Conservation (phyloP, 1,139 yeast species). For the Nematodospora anomalae region DNA sequence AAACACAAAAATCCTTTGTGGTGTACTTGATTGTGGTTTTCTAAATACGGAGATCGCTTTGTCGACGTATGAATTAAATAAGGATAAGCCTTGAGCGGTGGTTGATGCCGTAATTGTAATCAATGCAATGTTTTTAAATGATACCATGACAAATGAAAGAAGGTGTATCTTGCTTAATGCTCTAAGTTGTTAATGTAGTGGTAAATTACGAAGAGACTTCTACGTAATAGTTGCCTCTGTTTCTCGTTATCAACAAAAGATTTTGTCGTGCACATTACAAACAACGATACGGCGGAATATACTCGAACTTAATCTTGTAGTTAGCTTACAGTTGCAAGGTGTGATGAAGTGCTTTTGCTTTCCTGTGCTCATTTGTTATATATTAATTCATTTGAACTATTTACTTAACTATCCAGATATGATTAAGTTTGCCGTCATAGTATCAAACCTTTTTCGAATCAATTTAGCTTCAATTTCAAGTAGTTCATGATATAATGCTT, state of each 20-base stretch:
- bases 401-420: conserved; percentile 45
- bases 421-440: conserved; percentile 66
- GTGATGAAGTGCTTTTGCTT: too few species aligned
- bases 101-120: conserved; percentile 18
- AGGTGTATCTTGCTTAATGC: conserved; percentile 1
- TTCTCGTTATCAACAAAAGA: too few species aligned
- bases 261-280: too few species aligned
- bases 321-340: too few species aligned
- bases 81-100: conserved; percentile 22
- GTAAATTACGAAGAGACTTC: conserved; percentile 2
- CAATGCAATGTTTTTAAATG: conserved; percentile 23
- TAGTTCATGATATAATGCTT: conserved; percentile 66
- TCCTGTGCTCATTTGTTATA: too few species aligned
- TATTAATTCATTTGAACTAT: too few species aligned
- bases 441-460: conserved; percentile 71
- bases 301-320: too few species aligned
- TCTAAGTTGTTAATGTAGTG: conserved; percentile 1
- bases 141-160: conserved; percentile 24
- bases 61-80: conserved; percentile 15
- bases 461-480: conserved; percentile 63
- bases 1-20: conserved; percentile 2
- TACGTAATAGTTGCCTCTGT: too few species aligned
- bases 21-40: conserved; percentile 2
- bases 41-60: conserved; percentile 22
- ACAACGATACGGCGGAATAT: too few species aligned